These are phyloP conservation scores for Lipomyces starkeyi DNA, from an alignment of 805 yeast species.

Conservation along the genomic window DNA sequence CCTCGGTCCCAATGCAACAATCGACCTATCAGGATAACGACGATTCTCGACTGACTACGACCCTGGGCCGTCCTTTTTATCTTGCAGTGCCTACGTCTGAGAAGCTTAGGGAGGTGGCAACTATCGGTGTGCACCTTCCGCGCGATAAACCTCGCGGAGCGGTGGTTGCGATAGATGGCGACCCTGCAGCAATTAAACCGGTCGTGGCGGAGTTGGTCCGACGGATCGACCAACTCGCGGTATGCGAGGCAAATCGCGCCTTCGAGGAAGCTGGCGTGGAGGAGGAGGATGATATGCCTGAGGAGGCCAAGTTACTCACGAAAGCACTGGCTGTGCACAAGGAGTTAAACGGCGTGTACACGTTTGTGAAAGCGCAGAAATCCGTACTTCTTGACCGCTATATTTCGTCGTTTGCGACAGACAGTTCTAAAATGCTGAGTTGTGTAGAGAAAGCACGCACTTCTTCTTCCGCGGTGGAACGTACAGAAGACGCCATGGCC, in stretches of 20 bases:
- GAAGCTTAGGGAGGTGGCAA: constrained; percentile 10
- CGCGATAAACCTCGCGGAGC: constrained; percentile 29
- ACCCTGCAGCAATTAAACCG: constrained; percentile 9
- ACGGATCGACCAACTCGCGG: constrained; percentile 18
- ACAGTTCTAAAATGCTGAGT: constrained; percentile 13
- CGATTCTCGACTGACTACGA: background rate
- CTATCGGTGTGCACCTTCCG: constrained; percentile 6
- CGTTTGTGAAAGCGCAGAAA: constrained; percentile 18
- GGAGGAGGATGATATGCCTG: constrained; percentile 9
- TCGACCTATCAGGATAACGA: background rate
- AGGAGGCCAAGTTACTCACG: constrained; percentile 20
- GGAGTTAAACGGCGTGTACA: constrained; percentile 11
- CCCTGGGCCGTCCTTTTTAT: background rate
- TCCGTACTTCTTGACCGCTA: constrained; percentile 25
- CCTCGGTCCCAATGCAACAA: background rate
- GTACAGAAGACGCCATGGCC: background rate
- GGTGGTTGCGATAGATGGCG: constrained; percentile 30
- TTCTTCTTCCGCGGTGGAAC: background rate
- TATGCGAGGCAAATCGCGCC: constrained; percentile 1
- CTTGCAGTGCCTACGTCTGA: background rate
- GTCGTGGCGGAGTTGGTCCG: constrained; percentile 6
- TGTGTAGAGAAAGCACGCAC: background rate
- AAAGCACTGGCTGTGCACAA: constrained; percentile 24
- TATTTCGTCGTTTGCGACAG: constrained; percentile 15
- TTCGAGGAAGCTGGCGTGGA: background rate